Base-by-base conservation (phyloP, 1,139 yeast species). In the Blastobotrys ciferrii region DNA sequence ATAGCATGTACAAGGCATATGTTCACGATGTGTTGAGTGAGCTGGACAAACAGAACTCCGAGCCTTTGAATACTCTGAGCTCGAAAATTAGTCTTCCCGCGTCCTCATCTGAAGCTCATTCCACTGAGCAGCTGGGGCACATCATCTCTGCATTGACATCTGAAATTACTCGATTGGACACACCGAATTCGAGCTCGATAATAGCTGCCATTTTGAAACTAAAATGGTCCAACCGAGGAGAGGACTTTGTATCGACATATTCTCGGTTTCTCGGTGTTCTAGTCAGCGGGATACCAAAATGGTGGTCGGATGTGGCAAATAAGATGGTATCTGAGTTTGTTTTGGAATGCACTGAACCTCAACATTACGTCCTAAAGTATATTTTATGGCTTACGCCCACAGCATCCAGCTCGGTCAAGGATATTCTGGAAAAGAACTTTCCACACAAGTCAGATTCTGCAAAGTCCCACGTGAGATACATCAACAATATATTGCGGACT, bases 231-330 rank as follows among this genome's bases (percentile, higher is more conserved):
- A 75, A 54, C 51, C 62, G 69, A 46, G 71, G 66, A 49, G 61
- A 63, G 17, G 54, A 54, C 42, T 70, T 72, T 69, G 75, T 75
- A 51, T 71, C 65, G 64, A 76, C 68, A 53, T 85, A 73, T 73
- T 77, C 85, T 41, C 83, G 82, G 46, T 92, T 92, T 65, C 70
- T 87, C 48, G 76, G 81, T 42, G 87, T 89, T 25, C 73, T 92
- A 50, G 88, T 91, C 36, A 84, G 95, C 4, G 85, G 94, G 37
- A 75, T 84, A 52, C 98, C 98, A 5, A 86, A 83, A 65, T 91
- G 95, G 85, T 81, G 94, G 78, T 78, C 78, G 55, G 94, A 86
- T 53, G 88, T 91, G n/a, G 81, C 86, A 15, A 72, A 75, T 54
- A 77, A 80, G 55, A 68, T 91, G 32, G 77, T 88, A 6, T 58